phyloP scores from a whole-genome alignment of 495 filamentous ascomycete genomes.

The Neurospora cerealis region DNA sequence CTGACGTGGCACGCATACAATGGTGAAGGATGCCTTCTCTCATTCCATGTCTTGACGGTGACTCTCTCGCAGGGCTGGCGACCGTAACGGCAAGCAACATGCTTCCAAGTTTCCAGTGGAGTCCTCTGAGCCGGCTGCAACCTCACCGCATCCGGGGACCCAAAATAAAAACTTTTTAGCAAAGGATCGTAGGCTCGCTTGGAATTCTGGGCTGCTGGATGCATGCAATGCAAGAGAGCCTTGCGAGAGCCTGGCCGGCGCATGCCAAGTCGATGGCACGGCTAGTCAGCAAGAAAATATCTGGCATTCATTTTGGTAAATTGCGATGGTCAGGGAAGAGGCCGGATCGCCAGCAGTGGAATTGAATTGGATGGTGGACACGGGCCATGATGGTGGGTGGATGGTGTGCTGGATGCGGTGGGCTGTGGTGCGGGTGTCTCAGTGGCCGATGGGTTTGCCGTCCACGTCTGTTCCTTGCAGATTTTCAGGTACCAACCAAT shows the following conservation, averaged over 20 bases:
- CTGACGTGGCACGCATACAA: not conserved
- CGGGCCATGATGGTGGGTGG: not conserved
- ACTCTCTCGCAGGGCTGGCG: not conserved
- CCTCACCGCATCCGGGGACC: not conserved
- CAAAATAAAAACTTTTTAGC: not conserved
- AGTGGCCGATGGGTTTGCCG: constrained; percentile 6
- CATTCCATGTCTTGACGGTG: not conserved
- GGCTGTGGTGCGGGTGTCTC: not conserved
- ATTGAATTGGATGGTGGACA: not conserved
- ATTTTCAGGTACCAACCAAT: constrained; percentile 8
- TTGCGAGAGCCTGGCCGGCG: not conserved
- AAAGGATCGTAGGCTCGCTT: not conserved
- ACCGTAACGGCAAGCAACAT: not conserved
- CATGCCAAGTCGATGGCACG: not conserved
- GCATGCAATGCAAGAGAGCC: not conserved
- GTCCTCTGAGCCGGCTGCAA: not conserved
- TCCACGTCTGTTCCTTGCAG: constrained; percentile 13
- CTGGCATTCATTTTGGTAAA: not conserved
- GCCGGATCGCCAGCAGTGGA: not conserved
- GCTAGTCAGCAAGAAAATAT: not conserved
- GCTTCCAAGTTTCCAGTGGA: not conserved
- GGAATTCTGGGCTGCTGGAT: not conserved
- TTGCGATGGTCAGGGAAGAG: not conserved
- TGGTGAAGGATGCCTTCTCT: not conserved
- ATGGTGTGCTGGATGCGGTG: not conserved